Evolutionary conservation across 2,329 filamentous ascomycete genomes (phyloP).

Genomic region (Epichloe baconii): DNA sequence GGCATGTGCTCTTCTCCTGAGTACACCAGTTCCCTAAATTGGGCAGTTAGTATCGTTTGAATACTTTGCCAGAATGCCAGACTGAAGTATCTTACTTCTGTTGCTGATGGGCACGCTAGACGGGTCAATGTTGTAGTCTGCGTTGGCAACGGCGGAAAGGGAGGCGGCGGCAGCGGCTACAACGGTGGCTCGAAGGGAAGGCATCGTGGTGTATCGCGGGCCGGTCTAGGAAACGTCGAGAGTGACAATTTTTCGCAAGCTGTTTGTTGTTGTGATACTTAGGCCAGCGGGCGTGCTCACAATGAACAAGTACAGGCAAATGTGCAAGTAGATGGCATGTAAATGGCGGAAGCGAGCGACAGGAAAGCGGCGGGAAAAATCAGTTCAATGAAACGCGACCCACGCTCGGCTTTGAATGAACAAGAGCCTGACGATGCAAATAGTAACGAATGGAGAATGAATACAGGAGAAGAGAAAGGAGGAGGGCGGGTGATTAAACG

Average conservation of each 20-base stretch:
- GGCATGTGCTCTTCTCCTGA: conserved; percentile 50
- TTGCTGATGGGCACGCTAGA: conserved; percentile 37
- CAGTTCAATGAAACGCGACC: not conserved
- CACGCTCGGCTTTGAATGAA: not conserved
- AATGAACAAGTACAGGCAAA: not conserved
- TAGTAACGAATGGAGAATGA: not conserved
- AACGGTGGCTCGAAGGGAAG: conserved; percentile 37
- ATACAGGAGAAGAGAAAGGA: not conserved
- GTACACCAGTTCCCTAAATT: conserved; percentile 49
- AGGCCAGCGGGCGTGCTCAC: not conserved
- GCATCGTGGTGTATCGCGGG: conserved; percentile 29
- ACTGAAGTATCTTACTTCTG: conserved; percentile 32
- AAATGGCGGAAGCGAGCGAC: not conserved
- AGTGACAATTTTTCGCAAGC: not conserved
- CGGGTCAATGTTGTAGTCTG: conserved; percentile 50
- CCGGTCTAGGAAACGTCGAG: not conserved
- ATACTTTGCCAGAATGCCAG: not conserved
- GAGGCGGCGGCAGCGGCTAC: conserved; percentile 39
- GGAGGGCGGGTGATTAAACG: not conserved
- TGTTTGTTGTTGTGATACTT: not conserved
- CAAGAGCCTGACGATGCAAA: not conserved
- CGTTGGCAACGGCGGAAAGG: conserved; percentile 37
- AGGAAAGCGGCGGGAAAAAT: not conserved
- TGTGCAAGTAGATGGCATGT: not conserved
- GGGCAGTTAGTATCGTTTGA: conserved; percentile 10